These are phyloP conservation scores for Pyrenophora tritici-repentis DNA, from an alignment of 2,329 filamentous ascomycete genomes.

Conservation along the genomic window DNA sequence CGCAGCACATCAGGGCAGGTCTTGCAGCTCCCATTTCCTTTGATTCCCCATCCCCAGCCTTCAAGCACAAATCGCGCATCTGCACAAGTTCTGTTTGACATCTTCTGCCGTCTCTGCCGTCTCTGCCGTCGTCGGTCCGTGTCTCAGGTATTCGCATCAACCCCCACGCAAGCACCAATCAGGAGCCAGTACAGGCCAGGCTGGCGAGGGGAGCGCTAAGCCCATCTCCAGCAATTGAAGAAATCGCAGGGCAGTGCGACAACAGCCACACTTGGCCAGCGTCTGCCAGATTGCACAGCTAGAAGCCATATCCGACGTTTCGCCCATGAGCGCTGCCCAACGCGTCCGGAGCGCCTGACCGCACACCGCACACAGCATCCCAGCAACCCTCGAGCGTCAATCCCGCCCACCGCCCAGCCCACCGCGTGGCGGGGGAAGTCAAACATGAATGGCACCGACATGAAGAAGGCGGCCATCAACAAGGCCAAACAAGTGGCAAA, in stretches of 20 bases:
- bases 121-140: constrained; percentile 9
- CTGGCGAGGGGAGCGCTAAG: constrained; percentile 44
- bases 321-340: constrained; percentile 37
- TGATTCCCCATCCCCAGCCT: neutral
- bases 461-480: constrained; percentile 68
- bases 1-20: neutral
- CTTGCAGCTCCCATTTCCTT: too few species aligned
- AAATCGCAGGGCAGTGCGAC: constrained; percentile 38
- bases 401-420: constrained; percentile 18
- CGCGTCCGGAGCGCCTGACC: constrained; percentile 36
- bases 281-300: neutral
- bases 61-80: neutral
- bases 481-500: constrained; percentile 69
- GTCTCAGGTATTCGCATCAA: constrained; percentile 18
- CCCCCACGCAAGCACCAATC: constrained; percentile 35
- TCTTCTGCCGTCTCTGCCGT: too few species aligned
- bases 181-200: constrained; percentile 29
- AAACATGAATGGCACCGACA: constrained; percentile 68
- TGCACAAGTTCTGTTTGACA: neutral
- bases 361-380: constrained; percentile 17
- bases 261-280: constrained; percentile 19
- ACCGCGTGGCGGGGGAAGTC: constrained; percentile 40
- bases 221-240: constrained; percentile 42
- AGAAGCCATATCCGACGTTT: constrained; percentile 3
- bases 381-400: constrained; percentile 15